Evolutionary conservation across 495 filamentous ascomycete genomes (phyloP).

Genomic region (Neurospora sp.): DNA sequence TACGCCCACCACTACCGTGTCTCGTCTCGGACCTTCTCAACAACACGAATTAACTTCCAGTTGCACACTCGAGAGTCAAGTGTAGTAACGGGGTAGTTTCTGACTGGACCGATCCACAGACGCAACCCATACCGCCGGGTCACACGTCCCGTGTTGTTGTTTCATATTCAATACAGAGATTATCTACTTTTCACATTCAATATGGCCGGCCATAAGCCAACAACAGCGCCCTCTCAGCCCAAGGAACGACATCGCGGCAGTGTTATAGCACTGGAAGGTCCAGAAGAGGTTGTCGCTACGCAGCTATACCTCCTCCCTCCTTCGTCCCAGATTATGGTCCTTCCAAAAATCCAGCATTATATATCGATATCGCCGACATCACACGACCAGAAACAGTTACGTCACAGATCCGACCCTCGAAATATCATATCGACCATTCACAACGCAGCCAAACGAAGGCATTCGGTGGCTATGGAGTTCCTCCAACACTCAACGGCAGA

Average conservation of each 20-base stretch:
- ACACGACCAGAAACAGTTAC: conserved; percentile 12
- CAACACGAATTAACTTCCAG: background rate
- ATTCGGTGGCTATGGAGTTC: conserved; percentile 34
- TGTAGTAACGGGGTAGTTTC: background rate
- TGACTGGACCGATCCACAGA: background rate
- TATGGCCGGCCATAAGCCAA: background rate
- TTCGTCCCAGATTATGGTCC: conserved; percentile 37
- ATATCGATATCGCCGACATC: conserved; percentile 8
- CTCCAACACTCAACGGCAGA: conserved; percentile 26
- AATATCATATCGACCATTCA: conserved; percentile 33
- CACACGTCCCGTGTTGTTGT: background rate
- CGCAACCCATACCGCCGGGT: background rate
- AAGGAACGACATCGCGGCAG: conserved; percentile 24
- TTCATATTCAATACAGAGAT: background rate
- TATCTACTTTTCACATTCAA: background rate
- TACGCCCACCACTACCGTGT: background rate
- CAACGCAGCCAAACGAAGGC: conserved; percentile 28
- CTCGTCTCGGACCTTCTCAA: background rate
- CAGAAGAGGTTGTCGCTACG: conserved; percentile 35
- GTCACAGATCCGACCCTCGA: conserved; percentile 15
- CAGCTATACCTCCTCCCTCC: conserved; percentile 42
- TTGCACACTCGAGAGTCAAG: background rate
- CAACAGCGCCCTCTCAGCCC: background rate
- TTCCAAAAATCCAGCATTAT: conserved; percentile 34
- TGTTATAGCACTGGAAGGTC: conserved; percentile 43